Percentiles rank a stretch among this genome's conserved stretches.
phyloP scores from a whole-genome alignment of 768 basidiomycete genomes.

The Psilocybe sp. region DNA sequence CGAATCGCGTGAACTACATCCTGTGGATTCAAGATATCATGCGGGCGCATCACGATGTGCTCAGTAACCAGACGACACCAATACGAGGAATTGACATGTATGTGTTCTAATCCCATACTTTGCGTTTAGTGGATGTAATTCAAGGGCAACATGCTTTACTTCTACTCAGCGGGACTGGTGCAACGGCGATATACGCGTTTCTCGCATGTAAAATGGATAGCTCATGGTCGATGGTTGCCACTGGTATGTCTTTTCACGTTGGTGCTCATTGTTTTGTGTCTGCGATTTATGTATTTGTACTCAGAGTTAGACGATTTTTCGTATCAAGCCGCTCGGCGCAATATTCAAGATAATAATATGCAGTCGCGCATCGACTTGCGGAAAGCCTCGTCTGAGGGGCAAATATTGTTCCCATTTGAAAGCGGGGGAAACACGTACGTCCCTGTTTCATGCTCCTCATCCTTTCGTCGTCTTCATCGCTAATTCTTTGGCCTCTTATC shows the following conservation, averaged over 20 bases:
- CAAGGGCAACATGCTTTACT: neutral
- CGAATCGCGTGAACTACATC: conserved; percentile 76
- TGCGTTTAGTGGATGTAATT: neutral
- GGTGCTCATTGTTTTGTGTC: neutral
- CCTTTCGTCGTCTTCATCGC: neutral
- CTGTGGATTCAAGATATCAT: conserved; percentile 81
- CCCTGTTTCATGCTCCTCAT: neutral
- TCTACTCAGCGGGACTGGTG: conserved; percentile 76
- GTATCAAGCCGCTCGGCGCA: conserved; percentile 47
- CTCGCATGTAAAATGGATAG: conserved; percentile 55
- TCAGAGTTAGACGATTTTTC: conserved; percentile 75
- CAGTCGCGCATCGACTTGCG: conserved; percentile 47
- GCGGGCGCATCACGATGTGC: conserved; percentile 20
- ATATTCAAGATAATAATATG: conserved; percentile 59
- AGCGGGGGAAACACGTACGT: conserved; percentile 12
- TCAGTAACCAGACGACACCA: conserved; percentile 5
- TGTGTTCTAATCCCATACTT: conserved; percentile 16
- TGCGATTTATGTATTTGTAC: neutral
- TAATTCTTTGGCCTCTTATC: too few species aligned
- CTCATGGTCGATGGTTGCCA: conserved; percentile 62
- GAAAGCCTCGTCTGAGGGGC: conserved; percentile 29
- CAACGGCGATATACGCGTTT: conserved; percentile 87
- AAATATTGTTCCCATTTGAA: conserved; percentile 46
- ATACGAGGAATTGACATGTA: conserved; percentile 74
- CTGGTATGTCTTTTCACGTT: conserved; percentile 43